Evolutionary conservation across 106 monocot species (phyloP).

Genomic region (Phalaenopsis aphrodite): DNA sequence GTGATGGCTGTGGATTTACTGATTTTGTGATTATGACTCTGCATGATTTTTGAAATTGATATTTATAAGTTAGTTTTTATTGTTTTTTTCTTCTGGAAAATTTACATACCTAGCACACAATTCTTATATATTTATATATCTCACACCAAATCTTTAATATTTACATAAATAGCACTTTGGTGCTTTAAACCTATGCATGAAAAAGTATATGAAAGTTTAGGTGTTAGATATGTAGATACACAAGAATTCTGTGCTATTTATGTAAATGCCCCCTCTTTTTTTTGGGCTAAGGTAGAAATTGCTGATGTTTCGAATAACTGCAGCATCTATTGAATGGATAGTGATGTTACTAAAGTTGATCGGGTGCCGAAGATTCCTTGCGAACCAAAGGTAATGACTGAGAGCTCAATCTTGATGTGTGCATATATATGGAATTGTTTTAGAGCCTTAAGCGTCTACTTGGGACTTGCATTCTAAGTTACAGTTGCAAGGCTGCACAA

Average conservation of each 20-base stretch:
- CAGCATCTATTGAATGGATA: slow-evolving; percentile 26
- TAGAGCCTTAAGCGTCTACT: neutral
- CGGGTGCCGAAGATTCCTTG: slow-evolving; percentile 15
- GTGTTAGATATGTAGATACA: too few relatives aligned
- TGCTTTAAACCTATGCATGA: too few relatives aligned
- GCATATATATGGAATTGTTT: neutral
- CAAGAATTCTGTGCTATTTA: too few relatives aligned
- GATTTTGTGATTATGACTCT: neutral
- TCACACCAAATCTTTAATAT: too few relatives aligned
- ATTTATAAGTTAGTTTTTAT: neutral
- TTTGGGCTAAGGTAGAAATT: neutral
- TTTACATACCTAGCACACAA: too few relatives aligned
- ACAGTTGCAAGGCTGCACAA: neutral
- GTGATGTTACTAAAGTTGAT: slow-evolving; percentile 19
- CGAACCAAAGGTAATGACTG: slow-evolving; percentile 15
- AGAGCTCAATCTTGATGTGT: neutral
- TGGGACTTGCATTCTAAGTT: neutral
- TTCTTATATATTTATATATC: too few relatives aligned
- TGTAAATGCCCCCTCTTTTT: neutral
- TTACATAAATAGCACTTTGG: too few relatives aligned
- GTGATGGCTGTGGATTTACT: neutral
- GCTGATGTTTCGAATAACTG: slow-evolving; percentile 3
- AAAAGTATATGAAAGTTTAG: too few relatives aligned
- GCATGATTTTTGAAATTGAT: neutral
- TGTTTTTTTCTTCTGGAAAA: neutral